Evolutionary conservation across 2,329 filamentous ascomycete genomes (phyloP).

Genomic region (Beauveria scarabaeidicola): DNA sequence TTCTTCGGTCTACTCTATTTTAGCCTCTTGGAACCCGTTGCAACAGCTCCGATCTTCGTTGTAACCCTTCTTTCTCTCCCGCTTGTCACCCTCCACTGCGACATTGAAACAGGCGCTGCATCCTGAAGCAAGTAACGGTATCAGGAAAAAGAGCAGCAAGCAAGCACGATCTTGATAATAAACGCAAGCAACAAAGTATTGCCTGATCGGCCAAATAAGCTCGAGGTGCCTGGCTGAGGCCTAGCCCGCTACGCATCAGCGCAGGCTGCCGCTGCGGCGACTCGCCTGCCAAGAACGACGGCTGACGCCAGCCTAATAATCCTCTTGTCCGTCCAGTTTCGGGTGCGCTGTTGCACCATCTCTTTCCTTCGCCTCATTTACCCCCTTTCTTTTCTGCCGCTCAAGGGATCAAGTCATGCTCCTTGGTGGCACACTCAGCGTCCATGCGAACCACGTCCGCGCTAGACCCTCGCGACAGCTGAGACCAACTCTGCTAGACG

Average conservation of each 20-base stretch:
- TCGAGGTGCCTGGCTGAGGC: neutral
- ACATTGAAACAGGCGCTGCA: constrained; percentile 1
- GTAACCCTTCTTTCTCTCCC: neutral
- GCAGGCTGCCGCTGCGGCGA: neutral
- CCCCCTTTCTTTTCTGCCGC: neutral
- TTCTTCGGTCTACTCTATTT: neutral
- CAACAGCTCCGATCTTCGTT: neutral
- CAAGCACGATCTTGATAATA: no score
- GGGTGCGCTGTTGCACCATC: neutral
- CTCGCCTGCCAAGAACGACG: constrained; percentile 1
- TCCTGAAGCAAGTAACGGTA: neutral
- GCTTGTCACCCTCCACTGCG: neutral
- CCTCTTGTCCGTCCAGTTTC: neutral
- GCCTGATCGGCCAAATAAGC: neutral
- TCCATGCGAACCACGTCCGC: neutral
- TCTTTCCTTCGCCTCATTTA: neutral
- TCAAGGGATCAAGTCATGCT: neutral
- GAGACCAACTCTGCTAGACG: neutral
- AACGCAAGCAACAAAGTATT: neutral
- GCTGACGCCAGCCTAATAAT: neutral
- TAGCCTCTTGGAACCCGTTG: neutral
- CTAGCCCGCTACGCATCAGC: neutral
- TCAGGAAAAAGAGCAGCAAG: neutral
- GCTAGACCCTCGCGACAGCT: neutral
- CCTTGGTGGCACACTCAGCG: neutral